Evolutionary conservation across 129 eudicot genomes (phyloP).

Genomic region (Pulicaria dysenterica): DNA sequence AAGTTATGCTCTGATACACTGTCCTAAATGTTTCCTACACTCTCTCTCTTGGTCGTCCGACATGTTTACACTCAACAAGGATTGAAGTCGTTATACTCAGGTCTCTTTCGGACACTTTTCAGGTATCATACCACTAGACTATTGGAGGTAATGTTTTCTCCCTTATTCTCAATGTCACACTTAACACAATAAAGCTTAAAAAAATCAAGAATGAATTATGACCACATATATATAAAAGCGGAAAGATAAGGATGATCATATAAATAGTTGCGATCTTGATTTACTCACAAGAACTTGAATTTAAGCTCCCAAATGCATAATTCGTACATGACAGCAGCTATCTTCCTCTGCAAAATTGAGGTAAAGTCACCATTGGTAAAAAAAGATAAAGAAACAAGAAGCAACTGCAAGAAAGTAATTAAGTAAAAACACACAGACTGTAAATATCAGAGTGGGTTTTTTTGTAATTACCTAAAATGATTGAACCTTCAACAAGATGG

Average conservation of each 20-base stretch:
- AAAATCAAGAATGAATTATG: background rate
- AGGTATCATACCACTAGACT: too few relatives aligned
- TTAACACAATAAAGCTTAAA: too few relatives aligned
- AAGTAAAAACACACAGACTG: background rate
- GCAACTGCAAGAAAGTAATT: slow-evolving; percentile 9
- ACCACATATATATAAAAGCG: background rate
- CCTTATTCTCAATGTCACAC: too few relatives aligned
- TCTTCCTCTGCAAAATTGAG: background rate
- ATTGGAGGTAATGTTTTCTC: too few relatives aligned
- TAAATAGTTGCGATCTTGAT: background rate
- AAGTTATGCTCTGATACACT: too few relatives aligned
- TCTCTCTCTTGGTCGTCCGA: too few relatives aligned
- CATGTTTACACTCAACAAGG: too few relatives aligned
- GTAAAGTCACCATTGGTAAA: background rate
- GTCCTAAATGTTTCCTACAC: too few relatives aligned
- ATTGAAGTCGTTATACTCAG: too few relatives aligned
- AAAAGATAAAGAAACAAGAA: background rate
- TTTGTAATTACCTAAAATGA: slow-evolving; percentile 20
- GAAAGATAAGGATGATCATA: background rate
- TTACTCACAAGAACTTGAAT: background rate
- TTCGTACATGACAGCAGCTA: slow-evolving; percentile 3
- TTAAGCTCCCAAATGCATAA: slow-evolving; percentile 9
- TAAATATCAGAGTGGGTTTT: slow-evolving; percentile 6
- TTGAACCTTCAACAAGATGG: slow-evolving; percentile 18
- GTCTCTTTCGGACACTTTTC: too few relatives aligned